phyloP scores from a whole-genome alignment of 2,329 filamentous ascomycete genomes.

The Calonectria pauciramosa region DNA sequence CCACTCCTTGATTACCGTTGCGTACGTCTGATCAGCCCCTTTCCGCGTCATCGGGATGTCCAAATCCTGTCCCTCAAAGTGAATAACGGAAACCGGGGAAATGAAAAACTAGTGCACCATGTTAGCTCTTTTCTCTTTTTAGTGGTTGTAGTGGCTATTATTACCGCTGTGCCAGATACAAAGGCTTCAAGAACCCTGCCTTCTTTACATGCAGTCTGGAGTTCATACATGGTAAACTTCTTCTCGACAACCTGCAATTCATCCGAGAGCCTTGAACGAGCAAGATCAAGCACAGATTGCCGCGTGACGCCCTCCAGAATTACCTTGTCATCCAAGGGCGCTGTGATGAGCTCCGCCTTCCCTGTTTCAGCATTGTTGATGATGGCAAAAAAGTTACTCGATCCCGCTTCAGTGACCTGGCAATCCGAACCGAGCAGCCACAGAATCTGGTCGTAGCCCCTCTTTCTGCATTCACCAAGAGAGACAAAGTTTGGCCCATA shows the following conservation, averaged over 20 bases:
- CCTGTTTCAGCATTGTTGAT: slow-evolving; percentile 63
- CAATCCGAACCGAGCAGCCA: slow-evolving; percentile 76
- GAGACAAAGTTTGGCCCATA: slow-evolving; percentile 20
- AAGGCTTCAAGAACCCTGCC: slow-evolving; percentile 75
- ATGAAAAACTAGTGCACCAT: not conserved
- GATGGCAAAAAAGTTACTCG: slow-evolving; percentile 78
- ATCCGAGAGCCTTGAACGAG: slow-evolving; percentile 60
- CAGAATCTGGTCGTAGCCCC: slow-evolving; percentile 59
- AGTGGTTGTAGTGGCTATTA: slow-evolving; percentile 1
- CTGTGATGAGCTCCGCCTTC: slow-evolving; percentile 71
- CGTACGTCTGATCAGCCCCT: not conserved
- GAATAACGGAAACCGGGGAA: slow-evolving; percentile 4
- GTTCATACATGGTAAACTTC: slow-evolving; percentile 72
- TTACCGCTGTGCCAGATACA: slow-evolving; percentile 73
- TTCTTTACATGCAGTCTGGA: slow-evolving; percentile 66
- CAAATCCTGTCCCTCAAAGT: not conserved
- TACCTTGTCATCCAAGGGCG: slow-evolving; percentile 70
- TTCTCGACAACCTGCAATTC: slow-evolving; percentile 69
- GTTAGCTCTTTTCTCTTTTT: not conserved
- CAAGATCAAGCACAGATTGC: slow-evolving; percentile 73
- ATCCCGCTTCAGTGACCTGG: slow-evolving; percentile 50
- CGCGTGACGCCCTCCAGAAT: slow-evolving; percentile 77
- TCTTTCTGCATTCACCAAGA: not conserved
- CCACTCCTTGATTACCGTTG: not conserved
- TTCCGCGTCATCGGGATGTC: not conserved